phyloP scores from a whole-genome alignment of 106 monocot species.

The Triglochin maritima region DNA sequence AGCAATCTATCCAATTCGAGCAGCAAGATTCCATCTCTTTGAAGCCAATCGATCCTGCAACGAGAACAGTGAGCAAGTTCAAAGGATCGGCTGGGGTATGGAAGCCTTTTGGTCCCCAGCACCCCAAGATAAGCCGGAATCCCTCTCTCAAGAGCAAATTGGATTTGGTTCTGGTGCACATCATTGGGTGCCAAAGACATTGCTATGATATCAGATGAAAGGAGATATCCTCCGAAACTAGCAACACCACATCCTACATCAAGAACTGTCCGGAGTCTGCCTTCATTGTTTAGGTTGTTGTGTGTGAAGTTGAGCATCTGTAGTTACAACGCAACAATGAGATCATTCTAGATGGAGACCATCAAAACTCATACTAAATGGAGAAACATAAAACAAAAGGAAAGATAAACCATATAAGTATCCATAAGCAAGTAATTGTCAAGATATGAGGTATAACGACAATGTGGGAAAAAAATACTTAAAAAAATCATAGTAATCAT shows the following conservation, averaged over 20 bases:
- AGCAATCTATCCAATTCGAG: slow-evolving; percentile 86
- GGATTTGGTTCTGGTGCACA: slow-evolving; percentile 94
- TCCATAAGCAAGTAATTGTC: background rate
- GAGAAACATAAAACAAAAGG: background rate
- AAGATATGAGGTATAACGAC: background rate
- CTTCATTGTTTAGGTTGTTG: slow-evolving; percentile 63
- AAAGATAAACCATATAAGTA: background rate
- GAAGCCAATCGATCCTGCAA: slow-evolving; percentile 95
- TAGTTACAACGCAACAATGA: slow-evolving; percentile 9
- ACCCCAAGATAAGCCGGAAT: slow-evolving; percentile 90
- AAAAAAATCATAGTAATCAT: background rate
- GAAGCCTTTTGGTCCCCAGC: slow-evolving; percentile 78
- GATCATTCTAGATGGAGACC: background rate
- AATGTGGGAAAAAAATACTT: too few species aligned
- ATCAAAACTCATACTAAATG: background rate
- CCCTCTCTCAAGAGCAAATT: slow-evolving; percentile 89
- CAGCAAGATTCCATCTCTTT: slow-evolving; percentile 81
- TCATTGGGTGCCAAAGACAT: slow-evolving; percentile 95
- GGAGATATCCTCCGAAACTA: slow-evolving; percentile 87
- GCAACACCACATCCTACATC: slow-evolving; percentile 95
- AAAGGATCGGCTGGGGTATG: slow-evolving; percentile 81
- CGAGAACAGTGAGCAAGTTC: slow-evolving; percentile 92
- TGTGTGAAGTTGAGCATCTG: slow-evolving; percentile 86
- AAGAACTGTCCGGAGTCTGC: slow-evolving; percentile 64
- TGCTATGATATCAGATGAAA: slow-evolving; percentile 66